Base-by-base conservation (phyloP, 1,284 basidiomycete species). In the Puccinia polysora region DNA sequence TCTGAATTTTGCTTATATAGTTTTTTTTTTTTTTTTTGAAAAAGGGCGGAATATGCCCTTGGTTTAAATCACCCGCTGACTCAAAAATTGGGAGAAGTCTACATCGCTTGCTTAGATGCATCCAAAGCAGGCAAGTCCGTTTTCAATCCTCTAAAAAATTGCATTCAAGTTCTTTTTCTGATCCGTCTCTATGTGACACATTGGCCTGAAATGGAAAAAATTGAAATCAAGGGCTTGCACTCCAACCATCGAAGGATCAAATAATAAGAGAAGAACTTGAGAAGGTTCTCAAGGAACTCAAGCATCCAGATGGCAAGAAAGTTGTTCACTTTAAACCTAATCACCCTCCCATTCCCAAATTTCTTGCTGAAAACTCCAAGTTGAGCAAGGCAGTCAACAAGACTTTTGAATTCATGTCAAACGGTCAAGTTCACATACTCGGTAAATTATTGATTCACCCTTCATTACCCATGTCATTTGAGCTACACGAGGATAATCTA, bases 101-200 rank as follows among this genome's bases (percentile, higher is more conserved):
- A 70, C 60, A 56, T 70, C n/a, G 60, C 43, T 3, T 70, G 56
- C 49, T 45, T 70, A 4, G 67, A 70, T 40, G 67, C 67, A 5
- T 28, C 67, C 23, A 70, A 70, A 60, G 55, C 28, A 15, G 67
- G 67, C 60, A 52, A n/a, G 55, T 59, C n/a, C n/a, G n/a, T n/a
- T n/a, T n/a, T n/a, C n/a, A n/a, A n/a, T n/a, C n/a, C n/a, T n/a
- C n/a, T n/a, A n/a, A n/a, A n/a, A n/a, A n/a, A n/a, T n/a, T n/a
- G n/a, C n/a, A n/a, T n/a, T n/a, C n/a, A n/a, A n/a, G n/a, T n/a
- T n/a, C n/a, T n/a, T n/a, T n/a, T n/a, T n/a, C n/a, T n/a, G n/a
- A n/a, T n/a, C 52, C 14, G 2, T 10, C 28, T 12, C 1, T 34
- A n/a, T 3, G 23, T 0, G 23, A 15, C 20, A 14, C n/a, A 8